A percentile compares a stretch with the other conserved stretches of the same genome.
Evolutionary conservation across 2,329 filamentous ascomycete genomes (phyloP).

Genomic region (Sarocladium strictum): DNA sequence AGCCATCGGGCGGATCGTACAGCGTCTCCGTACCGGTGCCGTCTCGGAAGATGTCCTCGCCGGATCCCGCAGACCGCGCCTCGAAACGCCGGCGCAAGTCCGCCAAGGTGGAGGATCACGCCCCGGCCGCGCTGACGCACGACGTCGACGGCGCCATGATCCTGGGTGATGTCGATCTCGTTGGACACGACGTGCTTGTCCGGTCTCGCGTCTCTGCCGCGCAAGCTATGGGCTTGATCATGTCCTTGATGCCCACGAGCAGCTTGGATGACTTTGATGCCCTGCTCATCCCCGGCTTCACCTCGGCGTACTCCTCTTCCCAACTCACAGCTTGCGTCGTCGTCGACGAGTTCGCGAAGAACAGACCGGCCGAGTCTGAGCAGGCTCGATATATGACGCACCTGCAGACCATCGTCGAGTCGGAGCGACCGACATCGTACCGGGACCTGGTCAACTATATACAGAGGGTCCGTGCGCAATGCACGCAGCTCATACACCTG

Average conservation of each 20-base stretch:
- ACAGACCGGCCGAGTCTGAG: constrained; percentile 37
- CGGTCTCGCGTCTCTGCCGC: constrained; percentile 85
- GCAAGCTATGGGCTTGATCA: constrained; percentile 76
- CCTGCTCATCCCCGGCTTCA: constrained; percentile 59
- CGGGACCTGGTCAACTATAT: constrained; percentile 85
- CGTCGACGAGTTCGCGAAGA: constrained; percentile 80
- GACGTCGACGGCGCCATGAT: constrained; percentile 98
- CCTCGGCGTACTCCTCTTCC: constrained; percentile 73
- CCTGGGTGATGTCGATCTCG: constrained; percentile 90
- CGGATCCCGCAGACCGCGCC: constrained; percentile 53
- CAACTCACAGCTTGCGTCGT: constrained; percentile 79
- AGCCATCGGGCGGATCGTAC: constrained; percentile 85
- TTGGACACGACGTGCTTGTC: constrained; percentile 82
- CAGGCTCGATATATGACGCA: constrained; percentile 50
- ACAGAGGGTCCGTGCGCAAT: constrained; percentile 85
- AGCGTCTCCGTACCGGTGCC: constrained; percentile 36
- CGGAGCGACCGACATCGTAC: constrained; percentile 75
- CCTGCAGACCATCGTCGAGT: constrained; percentile 72
- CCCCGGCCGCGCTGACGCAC: constrained; percentile 61
- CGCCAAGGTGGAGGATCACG: constrained; percentile 67
- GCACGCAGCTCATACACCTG: constrained; percentile 79
- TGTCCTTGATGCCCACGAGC: constrained; percentile 66
- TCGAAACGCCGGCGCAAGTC: constrained; percentile 77
- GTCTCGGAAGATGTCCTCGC: constrained; percentile 40
- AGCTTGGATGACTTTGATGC: constrained; percentile 58